A percentile compares a stretch with the other conserved stretches of the same genome.
Conservation (phyloP, 345 rosid species). For the Eucalyptus urophylla region DNA sequence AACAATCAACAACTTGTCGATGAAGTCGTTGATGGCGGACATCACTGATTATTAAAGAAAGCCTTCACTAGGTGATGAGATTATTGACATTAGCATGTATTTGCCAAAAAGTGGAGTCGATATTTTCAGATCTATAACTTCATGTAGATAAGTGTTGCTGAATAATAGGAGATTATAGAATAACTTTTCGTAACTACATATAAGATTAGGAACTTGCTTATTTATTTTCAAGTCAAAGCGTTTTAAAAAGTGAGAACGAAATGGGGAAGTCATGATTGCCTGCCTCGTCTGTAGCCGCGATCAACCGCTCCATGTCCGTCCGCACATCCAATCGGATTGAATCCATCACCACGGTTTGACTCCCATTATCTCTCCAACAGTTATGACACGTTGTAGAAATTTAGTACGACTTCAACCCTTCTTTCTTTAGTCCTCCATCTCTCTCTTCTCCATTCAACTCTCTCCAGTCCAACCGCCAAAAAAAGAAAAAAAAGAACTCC, state of each 20-base stretch:
- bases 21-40: not conserved
- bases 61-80: rapidly evolving
- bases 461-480: not conserved
- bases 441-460: not conserved
- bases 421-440: not conserved
- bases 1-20: not conserved
- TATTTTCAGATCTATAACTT: not conserved
- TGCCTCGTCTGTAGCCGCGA: not conserved
- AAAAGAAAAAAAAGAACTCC: no score
- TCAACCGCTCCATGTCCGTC: not conserved
- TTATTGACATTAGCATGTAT: not conserved
- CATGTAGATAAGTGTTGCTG: not conserved
- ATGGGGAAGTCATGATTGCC: not conserved
- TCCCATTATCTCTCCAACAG: not conserved
- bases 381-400: not conserved
- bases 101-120: not conserved
- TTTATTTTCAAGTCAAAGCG: not conserved
- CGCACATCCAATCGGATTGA: not conserved
- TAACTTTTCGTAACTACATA: not conserved
- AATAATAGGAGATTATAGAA: not conserved
- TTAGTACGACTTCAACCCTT: not conserved
- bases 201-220: not conserved
- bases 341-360: not conserved
- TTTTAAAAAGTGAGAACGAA: not conserved
- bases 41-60: not conserved